Evolutionary conservation across 768 basidiomycete species (phyloP).

Genomic region (Cubamyces lactineus): DNA sequence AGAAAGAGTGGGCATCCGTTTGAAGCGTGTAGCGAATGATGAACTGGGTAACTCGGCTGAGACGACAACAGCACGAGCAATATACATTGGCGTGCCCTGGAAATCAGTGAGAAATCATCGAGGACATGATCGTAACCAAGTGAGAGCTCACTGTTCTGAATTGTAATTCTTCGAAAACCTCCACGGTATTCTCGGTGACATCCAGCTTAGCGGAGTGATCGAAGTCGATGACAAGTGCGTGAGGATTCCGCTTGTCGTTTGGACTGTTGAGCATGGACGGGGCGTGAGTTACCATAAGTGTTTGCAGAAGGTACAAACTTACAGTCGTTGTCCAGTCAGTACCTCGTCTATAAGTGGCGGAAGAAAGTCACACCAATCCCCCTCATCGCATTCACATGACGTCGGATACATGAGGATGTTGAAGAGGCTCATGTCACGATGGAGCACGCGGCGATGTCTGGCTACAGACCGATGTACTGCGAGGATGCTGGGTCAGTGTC

Average conservation of each 20-base stretch:
- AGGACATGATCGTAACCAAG: too few relatives aligned
- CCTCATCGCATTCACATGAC: not conserved
- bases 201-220: too few relatives aligned
- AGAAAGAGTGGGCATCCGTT: conserved; percentile 9
- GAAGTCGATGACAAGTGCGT: too few relatives aligned
- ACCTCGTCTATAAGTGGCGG: conserved; percentile 10
- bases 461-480: conserved; percentile 17
- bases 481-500: too few relatives aligned
- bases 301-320: not conserved
- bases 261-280: too few relatives aligned
- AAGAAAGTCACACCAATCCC: not conserved
- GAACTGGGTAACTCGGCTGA: not conserved
- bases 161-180: not conserved
- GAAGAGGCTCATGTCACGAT: conserved; percentile 18
- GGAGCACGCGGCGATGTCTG: too few relatives aligned
- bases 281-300: too few relatives aligned
- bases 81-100: conserved; percentile 5
- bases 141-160: not conserved
- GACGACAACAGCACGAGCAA: conserved; percentile 1
- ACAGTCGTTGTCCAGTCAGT: not conserved
- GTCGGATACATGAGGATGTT: conserved; percentile 24
- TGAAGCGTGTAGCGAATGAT: not conserved
- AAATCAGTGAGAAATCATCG: too few relatives aligned
- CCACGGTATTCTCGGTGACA: too few relatives aligned
- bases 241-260: too few relatives aligned